Base-by-base conservation (phyloP, 2,329 filamentous ascomycete genomes). In the Microascus cirrosus region DNA sequence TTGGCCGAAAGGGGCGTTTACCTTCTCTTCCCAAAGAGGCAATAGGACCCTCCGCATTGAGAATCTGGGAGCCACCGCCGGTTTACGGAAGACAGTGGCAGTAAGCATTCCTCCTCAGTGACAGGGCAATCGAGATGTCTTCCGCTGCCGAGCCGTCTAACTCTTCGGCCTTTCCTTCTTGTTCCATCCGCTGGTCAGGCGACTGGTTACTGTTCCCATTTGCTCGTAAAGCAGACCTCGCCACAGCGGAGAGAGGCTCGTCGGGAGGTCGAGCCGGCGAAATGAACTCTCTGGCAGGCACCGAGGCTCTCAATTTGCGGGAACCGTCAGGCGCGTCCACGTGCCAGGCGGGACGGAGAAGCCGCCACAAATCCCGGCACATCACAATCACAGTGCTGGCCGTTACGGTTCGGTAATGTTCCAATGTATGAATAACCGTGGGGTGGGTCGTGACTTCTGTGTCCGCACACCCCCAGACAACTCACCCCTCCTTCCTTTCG, bases 261-360 rank as follows among this genome's bases (percentile, higher is more conserved):
- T 42, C 36, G 36, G 36, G 36, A 42, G 36, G 6, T 3, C 45
- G 45, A 50, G 45, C 45, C 45, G 45, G n/a, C 45, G 20, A 50
- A 22, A 50, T 24, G 45, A 22, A 22, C 18, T 22, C 45, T 22
- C 54, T 32, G 18, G 11, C 34, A 13, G 24, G 24, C 34, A 50
- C 54, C 42, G 48, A 52, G 55, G 55, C 28, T 28, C 45, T 57
- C 22, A 20, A 24, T 22, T 20, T 11, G 22, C 22, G 24, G 22
- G n/a, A n/a, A 24, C 22, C 6, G 45, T 50, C 22, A 22, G n/a
- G 20, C 18, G 45, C 22, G 50, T 52, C 45, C 55, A 57, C 55
- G 55, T 57, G 55, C 55, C 32, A 22, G 55, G 28, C 51, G 50
- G 55, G 50, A 57, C 55, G 55, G 55, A 57, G 45, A 57, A 32